These are phyloP conservation scores for Suhomyces choctaworum DNA, from an alignment of 1,139 yeast genomes.

Conservation along the genomic window DNA sequence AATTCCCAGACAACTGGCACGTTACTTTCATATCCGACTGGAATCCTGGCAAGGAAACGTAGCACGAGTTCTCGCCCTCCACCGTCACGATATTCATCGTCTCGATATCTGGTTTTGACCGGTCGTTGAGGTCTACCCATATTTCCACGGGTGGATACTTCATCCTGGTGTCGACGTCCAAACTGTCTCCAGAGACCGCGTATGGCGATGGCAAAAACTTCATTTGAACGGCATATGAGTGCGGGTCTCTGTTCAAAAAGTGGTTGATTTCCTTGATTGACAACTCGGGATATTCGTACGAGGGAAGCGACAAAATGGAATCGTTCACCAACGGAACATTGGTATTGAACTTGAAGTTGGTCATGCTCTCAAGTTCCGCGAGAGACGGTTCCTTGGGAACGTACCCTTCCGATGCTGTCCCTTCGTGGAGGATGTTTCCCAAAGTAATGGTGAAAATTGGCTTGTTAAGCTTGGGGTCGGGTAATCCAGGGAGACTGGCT, in stretches of 20 bases:
- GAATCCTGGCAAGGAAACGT: slow-evolving; percentile 41
- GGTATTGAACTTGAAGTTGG: slow-evolving; percentile 39
- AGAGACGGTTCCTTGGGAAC: slow-evolving; percentile 5
- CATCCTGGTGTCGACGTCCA: slow-evolving; percentile 20
- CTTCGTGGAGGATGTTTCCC: slow-evolving; percentile 38
- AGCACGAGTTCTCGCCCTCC: slow-evolving; percentile 46
- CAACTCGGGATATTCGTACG: slow-evolving; percentile 23
- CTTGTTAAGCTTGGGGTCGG: slow-evolving; percentile 15
- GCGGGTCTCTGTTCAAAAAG: slow-evolving; percentile 20
- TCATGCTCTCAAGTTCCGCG: neutral
- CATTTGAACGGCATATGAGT: slow-evolving; percentile 38
- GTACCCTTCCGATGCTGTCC: slow-evolving; percentile 8
- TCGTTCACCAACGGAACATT: slow-evolving; percentile 44
- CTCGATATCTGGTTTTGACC: slow-evolving; percentile 39
- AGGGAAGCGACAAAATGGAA: slow-evolving; percentile 36
- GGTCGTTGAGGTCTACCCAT: slow-evolving; percentile 48
- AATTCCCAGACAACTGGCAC: slow-evolving; percentile 40
- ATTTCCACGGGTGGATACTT: slow-evolving; percentile 55
- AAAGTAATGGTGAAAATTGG: slow-evolving; percentile 40
- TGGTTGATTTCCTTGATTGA: slow-evolving; percentile 23
- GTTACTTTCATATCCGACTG: slow-evolving; percentile 48
- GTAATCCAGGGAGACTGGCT: slow-evolving; percentile 18
- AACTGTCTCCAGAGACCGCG: slow-evolving; percentile 18
- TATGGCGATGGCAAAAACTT: slow-evolving; percentile 51
- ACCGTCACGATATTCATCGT: slow-evolving; percentile 47